These are phyloP conservation scores for apple (Malus domestica) DNA, from an alignment of 306 rosid genomes.

Conservation along the genomic window ASM211411v1 NC_041798.1:31964001-31964500, in stretches of 20 bases:
- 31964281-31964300: conserved; percentile 4
- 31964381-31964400: conserved; percentile 46
- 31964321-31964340: conserved; percentile 27
- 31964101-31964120: conserved; percentile 35
- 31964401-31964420: conserved; percentile 85
- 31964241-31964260: conserved; percentile 33
- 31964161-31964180: conserved; percentile 25
- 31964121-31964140: conserved; percentile 44
- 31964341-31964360: conserved; percentile 26
- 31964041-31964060: conserved; percentile 3
- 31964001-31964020: conserved; percentile 11
- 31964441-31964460: background rate
- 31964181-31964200: conserved; percentile 31
- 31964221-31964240: conserved; percentile 17
- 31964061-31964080: background rate
- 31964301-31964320: conserved; percentile 13
- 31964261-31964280: conserved; percentile 9
- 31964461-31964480: background rate
- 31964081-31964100: background rate
- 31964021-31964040: background rate
- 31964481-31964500: background rate
- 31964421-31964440: conserved; percentile 18
- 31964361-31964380: conserved; percentile 35
- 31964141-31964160: conserved; percentile 32
- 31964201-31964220: conserved; percentile 27